Evolutionary conservation across 495 filamentous ascomycete species (phyloP).

Genomic region (Neurospora hispaniola): DNA sequence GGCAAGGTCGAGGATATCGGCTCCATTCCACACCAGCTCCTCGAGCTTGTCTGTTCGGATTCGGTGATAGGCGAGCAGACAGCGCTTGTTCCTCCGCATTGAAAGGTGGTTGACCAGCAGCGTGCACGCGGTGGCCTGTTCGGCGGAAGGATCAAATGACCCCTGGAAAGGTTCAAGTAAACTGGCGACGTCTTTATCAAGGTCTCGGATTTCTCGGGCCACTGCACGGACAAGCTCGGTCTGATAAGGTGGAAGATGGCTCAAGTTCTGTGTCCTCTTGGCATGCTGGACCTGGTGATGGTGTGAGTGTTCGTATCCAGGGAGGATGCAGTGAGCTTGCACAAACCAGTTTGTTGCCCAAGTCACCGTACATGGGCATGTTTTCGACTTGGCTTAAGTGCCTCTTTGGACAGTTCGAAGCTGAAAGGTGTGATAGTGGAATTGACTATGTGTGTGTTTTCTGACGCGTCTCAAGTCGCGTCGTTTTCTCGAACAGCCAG

Average conservation of each 20-base stretch:
- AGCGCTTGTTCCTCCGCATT: conserved; percentile 94
- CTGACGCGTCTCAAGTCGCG: background rate
- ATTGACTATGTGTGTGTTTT: background rate
- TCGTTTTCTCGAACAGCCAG: background rate
- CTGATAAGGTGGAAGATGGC: conserved; percentile 85
- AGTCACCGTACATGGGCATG: conserved; percentile 76
- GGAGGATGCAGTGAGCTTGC: conserved; percentile 3
- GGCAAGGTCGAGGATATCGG: conserved; percentile 54
- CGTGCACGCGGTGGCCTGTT: conserved; percentile 76
- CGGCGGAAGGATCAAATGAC: conserved; percentile 72
- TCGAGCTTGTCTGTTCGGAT: conserved; percentile 85
- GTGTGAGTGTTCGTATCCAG: conserved; percentile 3
- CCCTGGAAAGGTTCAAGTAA: conserved; percentile 74
- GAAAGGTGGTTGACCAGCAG: conserved; percentile 88
- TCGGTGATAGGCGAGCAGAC: conserved; percentile 88
- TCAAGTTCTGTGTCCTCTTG: conserved; percentile 84
- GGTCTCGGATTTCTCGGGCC: conserved; percentile 84
- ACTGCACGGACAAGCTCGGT: conserved; percentile 82
- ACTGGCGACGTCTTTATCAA: conserved; percentile 77
- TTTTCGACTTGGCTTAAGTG: conserved; percentile 76
- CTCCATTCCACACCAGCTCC: conserved; percentile 84
- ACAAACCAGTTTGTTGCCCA: conserved; percentile 72
- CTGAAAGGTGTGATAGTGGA: background rate
- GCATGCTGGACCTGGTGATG: conserved; percentile 80
- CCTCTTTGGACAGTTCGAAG: conserved; percentile 29